phyloP scores from a whole-genome alignment of 768 basidiomycete species.

The Lyophyllum semitale region DNA sequence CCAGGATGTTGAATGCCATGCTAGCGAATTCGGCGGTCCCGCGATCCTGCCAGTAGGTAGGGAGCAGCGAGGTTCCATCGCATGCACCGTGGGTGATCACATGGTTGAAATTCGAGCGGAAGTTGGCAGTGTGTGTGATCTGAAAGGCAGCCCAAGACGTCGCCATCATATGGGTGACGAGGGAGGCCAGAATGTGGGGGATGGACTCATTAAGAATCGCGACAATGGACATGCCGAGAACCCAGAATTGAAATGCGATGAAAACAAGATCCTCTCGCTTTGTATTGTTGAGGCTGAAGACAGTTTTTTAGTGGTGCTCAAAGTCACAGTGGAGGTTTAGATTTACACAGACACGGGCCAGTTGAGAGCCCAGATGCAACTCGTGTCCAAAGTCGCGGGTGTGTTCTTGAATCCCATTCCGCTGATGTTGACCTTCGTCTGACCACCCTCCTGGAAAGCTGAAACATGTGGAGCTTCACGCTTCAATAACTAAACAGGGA shows the following conservation, averaged over 20 bases:
- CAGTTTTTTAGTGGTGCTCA: background rate
- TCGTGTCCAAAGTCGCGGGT: slow-evolving; percentile 38
- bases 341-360: slow-evolving; percentile 73
- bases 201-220: slow-evolving; percentile 78
- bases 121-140: slow-evolving; percentile 57
- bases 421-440: slow-evolving; percentile 30
- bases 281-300: slow-evolving; percentile 61
- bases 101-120: slow-evolving; percentile 55
- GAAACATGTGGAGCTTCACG: slow-evolving; percentile 18
- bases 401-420: slow-evolving; percentile 35
- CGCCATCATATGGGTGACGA: slow-evolving; percentile 72
- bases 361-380: slow-evolving; percentile 63
- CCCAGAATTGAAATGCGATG: slow-evolving; percentile 80
- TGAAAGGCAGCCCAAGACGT: slow-evolving; percentile 77
- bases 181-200: slow-evolving; percentile 74
- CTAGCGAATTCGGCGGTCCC: slow-evolving; percentile 63
- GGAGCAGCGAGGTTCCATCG: slow-evolving; percentile 51
- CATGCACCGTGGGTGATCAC: slow-evolving; percentile 71
- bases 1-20: slow-evolving; percentile 60
- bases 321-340: background rate
- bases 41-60: slow-evolving; percentile 66
- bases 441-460: slow-evolving; percentile 16
- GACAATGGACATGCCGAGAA: slow-evolving; percentile 74
- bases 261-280: slow-evolving; percentile 80
- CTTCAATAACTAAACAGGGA: slow-evolving; percentile 3